phyloP scores from a whole-genome alignment of 2,329 filamentous ascomycete genomes.

The Penicillium paneum region DNA sequence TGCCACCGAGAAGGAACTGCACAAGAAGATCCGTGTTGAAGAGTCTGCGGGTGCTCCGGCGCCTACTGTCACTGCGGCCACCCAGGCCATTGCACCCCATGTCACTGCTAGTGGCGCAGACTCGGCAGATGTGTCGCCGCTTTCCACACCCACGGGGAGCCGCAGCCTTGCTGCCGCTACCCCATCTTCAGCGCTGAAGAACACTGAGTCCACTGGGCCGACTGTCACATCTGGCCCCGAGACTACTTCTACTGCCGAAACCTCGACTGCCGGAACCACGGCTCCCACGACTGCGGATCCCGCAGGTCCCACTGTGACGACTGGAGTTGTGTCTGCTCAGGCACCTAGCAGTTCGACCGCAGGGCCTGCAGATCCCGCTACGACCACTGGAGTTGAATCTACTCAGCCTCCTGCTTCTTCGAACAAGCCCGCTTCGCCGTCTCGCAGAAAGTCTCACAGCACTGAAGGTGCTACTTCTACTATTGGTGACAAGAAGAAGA shows the following conservation, averaged over 20 bases:
- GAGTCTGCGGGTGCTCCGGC: slow-evolving; percentile 41
- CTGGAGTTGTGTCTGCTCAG: slow-evolving; percentile 22
- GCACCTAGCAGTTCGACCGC: slow-evolving; percentile 20
- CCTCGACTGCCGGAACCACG: slow-evolving; percentile 12
- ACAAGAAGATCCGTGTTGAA: slow-evolving; percentile 47
- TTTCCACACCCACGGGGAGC: slow-evolving; percentile 24
- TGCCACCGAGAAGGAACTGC: slow-evolving; percentile 68
- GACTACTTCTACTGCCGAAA: slow-evolving; percentile 15
- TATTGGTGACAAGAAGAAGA: slow-evolving; percentile 51
- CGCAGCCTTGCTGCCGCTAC: slow-evolving; percentile 11
- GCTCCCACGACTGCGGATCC: slow-evolving; percentile 7
- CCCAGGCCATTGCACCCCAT: slow-evolving; percentile 37
- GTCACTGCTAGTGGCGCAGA: slow-evolving; percentile 18
- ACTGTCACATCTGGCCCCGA: slow-evolving; percentile 18
- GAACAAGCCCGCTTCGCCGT: slow-evolving; percentile 14
- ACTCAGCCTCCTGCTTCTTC: slow-evolving; percentile 21
- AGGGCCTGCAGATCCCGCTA: slow-evolving; percentile 17
- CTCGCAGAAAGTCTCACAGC: slow-evolving; percentile 13
- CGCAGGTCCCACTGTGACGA: slow-evolving; percentile 24
- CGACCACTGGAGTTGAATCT: slow-evolving; percentile 24
- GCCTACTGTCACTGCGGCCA: slow-evolving; percentile 42
- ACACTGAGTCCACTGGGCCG: slow-evolving; percentile 8
- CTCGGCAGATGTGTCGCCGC: slow-evolving; percentile 28
- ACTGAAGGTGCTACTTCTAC: slow-evolving; percentile 21
- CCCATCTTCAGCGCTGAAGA: slow-evolving; percentile 11